A percentile compares a stretch with the other conserved stretches of the same genome.
phyloP scores from a whole-genome alignment of 768 basidiomycete genomes.

The Serendipita indica region DNA sequence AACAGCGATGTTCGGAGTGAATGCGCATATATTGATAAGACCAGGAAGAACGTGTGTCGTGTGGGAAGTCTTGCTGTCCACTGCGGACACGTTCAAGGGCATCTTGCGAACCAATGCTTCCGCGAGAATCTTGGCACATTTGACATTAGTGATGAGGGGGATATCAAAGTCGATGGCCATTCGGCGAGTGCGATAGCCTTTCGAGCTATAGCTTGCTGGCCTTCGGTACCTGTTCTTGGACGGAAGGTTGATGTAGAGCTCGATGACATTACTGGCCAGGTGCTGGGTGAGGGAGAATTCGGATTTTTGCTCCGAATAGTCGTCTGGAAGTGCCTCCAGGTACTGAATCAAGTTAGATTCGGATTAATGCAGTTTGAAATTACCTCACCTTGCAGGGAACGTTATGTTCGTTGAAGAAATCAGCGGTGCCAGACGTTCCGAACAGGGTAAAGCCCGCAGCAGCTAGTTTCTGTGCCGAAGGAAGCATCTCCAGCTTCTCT shows the following conservation, averaged over 20 bases:
- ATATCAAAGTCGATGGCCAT: constrained; percentile 99
- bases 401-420: constrained; percentile 93
- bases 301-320: constrained; percentile 62
- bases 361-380: constrained; percentile 2
- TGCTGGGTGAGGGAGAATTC: constrained; percentile 97
- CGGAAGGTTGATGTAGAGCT: constrained; percentile 98
- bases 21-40: constrained; percentile 75
- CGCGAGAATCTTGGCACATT: constrained; percentile 91
- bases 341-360: constrained; percentile 35
- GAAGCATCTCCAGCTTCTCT: constrained; percentile 92
- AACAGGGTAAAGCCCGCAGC: constrained; percentile 91
- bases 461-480: constrained; percentile 89
- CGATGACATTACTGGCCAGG: constrained; percentile 90
- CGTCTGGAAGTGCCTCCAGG: constrained; percentile 70
- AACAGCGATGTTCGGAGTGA: constrained; percentile 56
- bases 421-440: constrained; percentile 91
- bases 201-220: constrained; percentile 91
- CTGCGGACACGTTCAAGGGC: constrained; percentile 75
- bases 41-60: constrained; percentile 83
- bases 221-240: constrained; percentile 96
- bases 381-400: constrained; percentile 77
- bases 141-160: constrained; percentile 95
- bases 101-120: constrained; percentile 84
- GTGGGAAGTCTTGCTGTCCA: constrained; percentile 92
- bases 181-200: constrained; percentile 90